Base-by-base conservation (phyloP, 495 filamentous ascomycete genomes). In the Daldinia caldariorum region DNA sequence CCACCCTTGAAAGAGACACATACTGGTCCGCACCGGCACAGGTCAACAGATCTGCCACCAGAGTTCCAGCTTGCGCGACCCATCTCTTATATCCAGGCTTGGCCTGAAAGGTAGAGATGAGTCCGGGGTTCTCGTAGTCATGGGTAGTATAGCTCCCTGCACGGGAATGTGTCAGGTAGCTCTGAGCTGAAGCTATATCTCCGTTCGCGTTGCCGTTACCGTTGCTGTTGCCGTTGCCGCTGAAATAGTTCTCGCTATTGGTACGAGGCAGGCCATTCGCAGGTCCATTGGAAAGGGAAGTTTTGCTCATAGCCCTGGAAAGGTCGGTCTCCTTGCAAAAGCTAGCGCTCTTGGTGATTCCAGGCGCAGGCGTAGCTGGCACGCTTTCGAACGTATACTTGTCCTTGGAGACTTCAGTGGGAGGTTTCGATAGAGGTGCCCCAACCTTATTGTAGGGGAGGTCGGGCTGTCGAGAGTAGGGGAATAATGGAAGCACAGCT, bases 31-130 rank as follows among this genome's bases (percentile, higher is more conserved):
- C 93, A 58, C 95, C 95, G 66, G 95, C 95, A 78, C 94, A 97
- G 43, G 93, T 97, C 62, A 99, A 81, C 57, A 99, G 87, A 77
- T 97, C 94, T 22, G 95, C 95, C 20, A 99, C 91, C 69, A 99
- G 85, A 16, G 95, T 98, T 56, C 95, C 95, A 50, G 95, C 94
- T 80, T 97, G 95, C 26, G 95, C 95, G 70, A 99, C 94, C 95
- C 96, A 98, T 83, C 97, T 92, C 80, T 94, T 96, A 77, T 98
- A 99, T 14, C 95, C 95, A 1, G 93, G 92, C 69, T 93, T 92
- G 0, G 93, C 90, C 69, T 91, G 82, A 80, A 97, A 97, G 41
- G 84, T 82, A n/a, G 77, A 81, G n/a, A 82, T 67, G 49, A 83
- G 78, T 32, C 82, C 83, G 9, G 81, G 79, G 56, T 87, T 86